These are phyloP conservation scores for Alnus glutinosa DNA, from an alignment of 306 rosid genomes.

Conservation along the genomic window DNA sequence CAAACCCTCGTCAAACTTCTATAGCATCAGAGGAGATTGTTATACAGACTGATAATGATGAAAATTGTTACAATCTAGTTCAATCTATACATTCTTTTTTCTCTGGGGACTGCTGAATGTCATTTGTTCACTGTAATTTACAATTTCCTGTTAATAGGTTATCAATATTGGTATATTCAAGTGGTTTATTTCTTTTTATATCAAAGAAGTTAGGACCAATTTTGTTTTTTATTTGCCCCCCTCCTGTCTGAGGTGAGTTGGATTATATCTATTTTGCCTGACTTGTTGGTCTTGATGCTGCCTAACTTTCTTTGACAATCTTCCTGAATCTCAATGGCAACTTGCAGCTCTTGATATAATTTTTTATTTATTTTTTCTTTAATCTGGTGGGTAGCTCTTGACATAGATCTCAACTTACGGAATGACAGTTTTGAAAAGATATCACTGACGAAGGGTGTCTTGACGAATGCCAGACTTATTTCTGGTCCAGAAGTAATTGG, in stretches of 20 bases:
- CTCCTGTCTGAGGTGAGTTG: neutral
- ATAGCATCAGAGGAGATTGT: constrained; percentile 24
- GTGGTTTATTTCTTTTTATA: neutral
- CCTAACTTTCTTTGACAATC: neutral
- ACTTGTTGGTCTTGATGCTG: neutral
- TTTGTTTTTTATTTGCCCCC: neutral
- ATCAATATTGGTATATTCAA: neutral
- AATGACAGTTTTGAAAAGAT: too few species aligned
- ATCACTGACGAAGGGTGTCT: too few species aligned
- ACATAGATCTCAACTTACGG: too few species aligned
- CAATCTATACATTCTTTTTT: neutral
- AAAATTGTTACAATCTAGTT: constrained; percentile 18
- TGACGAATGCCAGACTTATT: too few species aligned
- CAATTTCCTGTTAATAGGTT: neutral
- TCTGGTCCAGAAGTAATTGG: neutral
- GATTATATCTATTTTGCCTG: neutral
- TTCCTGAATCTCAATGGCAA: too few species aligned
- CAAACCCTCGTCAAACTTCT: constrained; percentile 34
- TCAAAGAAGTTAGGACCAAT: neutral
- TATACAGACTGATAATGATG: constrained; percentile 44
- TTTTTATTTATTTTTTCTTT: too few species aligned
- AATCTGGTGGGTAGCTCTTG: too few species aligned
- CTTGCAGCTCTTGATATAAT: too few species aligned
- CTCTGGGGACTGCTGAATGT: constrained; percentile 19
- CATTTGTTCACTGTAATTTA: neutral